phyloP scores from a whole-genome alignment of 169 alveolate genomes.

The Plasmodium fragile region DNA sequence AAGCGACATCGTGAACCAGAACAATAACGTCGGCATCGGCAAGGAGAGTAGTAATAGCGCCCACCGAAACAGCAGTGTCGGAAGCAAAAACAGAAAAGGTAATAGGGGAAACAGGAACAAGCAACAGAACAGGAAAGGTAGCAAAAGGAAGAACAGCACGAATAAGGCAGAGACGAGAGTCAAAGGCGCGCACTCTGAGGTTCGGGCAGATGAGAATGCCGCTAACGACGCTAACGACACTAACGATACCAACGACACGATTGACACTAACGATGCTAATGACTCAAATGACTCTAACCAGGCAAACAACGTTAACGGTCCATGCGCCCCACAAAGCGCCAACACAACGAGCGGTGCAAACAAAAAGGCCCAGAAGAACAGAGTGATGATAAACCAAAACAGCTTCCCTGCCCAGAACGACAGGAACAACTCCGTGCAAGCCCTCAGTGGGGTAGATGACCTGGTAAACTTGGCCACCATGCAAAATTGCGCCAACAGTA shows the following conservation, averaged over 20 bases:
- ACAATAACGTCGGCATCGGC: not conserved
- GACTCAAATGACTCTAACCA: not conserved
- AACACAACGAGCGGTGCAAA: not conserved
- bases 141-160: slow-evolving; percentile 14
- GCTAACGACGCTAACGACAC: not conserved
- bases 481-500: slow-evolving; percentile 12
- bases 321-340: not conserved
- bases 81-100: not conserved
- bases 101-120: slow-evolving; percentile 18
- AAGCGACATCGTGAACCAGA: not conserved
- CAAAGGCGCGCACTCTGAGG: not conserved
- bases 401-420: not conserved
- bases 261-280: not conserved
- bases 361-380: not conserved
- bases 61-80: not conserved
- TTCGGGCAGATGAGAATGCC: not conserved
- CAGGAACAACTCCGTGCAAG: not conserved
- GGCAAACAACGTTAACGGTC: not conserved
- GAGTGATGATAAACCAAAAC: not conserved
- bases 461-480: slow-evolving; percentile 2
- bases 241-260: not conserved
- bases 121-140: not conserved
- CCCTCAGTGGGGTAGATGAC: slow-evolving; percentile 11
- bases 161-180: not conserved
- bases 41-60: slow-evolving; percentile 10